Evolutionary conservation across 2,329 filamentous ascomycete genomes (phyloP).

Genomic region (Cercospora nicotianae): DNA sequence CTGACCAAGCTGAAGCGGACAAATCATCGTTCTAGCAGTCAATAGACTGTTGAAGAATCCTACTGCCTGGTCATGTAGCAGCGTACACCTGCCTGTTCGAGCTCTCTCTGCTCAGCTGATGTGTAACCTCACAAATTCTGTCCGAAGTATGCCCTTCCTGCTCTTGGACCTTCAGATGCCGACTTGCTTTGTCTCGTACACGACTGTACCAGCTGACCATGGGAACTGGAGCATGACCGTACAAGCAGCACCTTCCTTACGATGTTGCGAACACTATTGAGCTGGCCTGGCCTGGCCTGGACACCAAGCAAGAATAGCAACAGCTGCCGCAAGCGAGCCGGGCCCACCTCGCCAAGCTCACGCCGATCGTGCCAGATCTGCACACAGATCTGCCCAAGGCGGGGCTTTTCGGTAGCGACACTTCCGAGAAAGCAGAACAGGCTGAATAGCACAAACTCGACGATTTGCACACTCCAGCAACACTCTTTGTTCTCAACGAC

Average conservation of each 20-base stretch:
- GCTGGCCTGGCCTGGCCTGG: background rate
- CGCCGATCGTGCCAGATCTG: background rate
- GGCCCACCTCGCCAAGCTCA: background rate
- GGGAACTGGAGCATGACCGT: background rate
- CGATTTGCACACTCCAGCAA: background rate
- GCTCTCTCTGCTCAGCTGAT: background rate
- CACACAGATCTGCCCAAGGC: background rate
- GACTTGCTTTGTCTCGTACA: background rate
- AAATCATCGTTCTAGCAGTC: background rate
- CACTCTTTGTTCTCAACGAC: background rate
- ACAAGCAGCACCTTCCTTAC: background rate
- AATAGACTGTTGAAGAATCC: background rate
- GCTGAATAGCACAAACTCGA: background rate
- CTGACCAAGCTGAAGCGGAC: background rate
- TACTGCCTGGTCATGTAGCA: background rate
- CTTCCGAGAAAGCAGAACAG: background rate
- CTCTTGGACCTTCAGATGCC: background rate
- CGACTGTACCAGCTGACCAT: background rate
- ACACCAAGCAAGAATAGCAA: conserved; percentile 1
- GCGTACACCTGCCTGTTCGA: background rate
- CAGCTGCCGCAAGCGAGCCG: background rate
- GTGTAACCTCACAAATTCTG: background rate
- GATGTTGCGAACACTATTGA: background rate
- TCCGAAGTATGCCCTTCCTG: background rate
- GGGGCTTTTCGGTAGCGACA: background rate